Evolutionary conservation across 768 basidiomycete species (phyloP), one percentile per base, ranked within the genome.

Genomic region (Amanita brunnescens): DNA sequence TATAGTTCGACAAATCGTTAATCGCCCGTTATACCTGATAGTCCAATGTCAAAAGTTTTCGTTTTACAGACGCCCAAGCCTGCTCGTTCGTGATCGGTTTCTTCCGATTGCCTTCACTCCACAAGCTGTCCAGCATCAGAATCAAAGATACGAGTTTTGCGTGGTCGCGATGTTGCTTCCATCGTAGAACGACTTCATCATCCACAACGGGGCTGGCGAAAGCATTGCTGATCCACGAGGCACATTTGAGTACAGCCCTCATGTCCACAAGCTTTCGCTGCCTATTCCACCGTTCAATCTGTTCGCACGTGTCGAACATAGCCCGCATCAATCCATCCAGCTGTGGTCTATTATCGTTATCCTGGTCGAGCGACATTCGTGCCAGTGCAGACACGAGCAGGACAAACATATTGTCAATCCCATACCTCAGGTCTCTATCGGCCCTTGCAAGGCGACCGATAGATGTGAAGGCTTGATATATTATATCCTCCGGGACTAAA

Each of bases 361-460:
- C 24, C n/a, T 14, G 18, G n/a, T 6, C n/a, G 4, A 30, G 10
- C 7, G 43, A 30, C 16, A 7, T 13, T 32, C n/a, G 24, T 29
- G 43, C 43, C 24, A 45, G 12, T 2, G 43, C 29, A 9, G 43
- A 45, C 14, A 45, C 43, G 23, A 45, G 29, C 13, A 45, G 23
- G 13, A 2, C 29, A 16, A 45, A 45, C 26, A 45, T 14, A 30
- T 30, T 45, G 8, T 45, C 26, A 13, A 45, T 30, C 14, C 43
- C 43, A 30, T 30, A 45, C 18, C 24, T 45, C 6, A 45, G n/a
- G 43, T 45, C 43, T 45, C 43, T 26, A 16, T 45, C 43, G 23
- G 16, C 43, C 43, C 26, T 45, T 32, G 43, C 43, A 45, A 45
- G 43, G 16, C 43, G 43, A 7, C 43, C 43, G n/a, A 45, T 45